Evolutionary conservation across 179 eudicot species (phyloP), one percentile per base, ranked within the genome.

Genomic region (Camellia oleifera): DNA sequence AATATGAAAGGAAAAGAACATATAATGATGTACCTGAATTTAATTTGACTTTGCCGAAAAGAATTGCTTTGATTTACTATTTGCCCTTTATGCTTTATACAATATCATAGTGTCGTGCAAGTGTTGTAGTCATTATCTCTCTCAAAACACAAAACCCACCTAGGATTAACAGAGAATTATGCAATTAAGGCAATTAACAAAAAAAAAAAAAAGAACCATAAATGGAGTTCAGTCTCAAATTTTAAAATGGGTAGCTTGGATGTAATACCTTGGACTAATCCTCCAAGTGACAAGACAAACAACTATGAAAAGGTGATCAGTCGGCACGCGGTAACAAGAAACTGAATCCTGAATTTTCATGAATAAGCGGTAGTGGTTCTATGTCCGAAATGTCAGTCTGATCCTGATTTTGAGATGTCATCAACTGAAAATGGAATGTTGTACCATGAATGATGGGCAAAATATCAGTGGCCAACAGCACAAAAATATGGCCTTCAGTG

Each of bases 371-470:
- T 11, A 94, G 97, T 46, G 97, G 96, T 65, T 88, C 96, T 54
- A 94, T 88, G 72, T 93, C 93, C 2, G 91, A 69, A 79, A 93
- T 86, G 66, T 86, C 90, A 69, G 90, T 85, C 74, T 85, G 90
- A 68, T 89, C 91, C 84, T 40, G 98, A 94, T 81, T 93, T 94
- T 23, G 94, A 86, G 65, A 93, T 75, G 79, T 91, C 96, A 78
- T 93, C 98, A 45, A 91, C 92, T 23, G 96, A 88, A 77, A 94
- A 94, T 45, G 97, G 96, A 82, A 94, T 87, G 83, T 90, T 90
- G 89, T 85, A 82, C 42, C 64, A 79, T 44, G 75, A 80, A 18
- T 7, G 52, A 64, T 26, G 58, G 42, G 58, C 17, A 74, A 5
- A 64, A 32, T 52, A 69, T 48, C 14, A 45, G 52, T 64, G 73